Evolutionary conservation across 106 monocot genomes (phyloP).

Genomic region (Alisma plantagoaquatica): DNA sequence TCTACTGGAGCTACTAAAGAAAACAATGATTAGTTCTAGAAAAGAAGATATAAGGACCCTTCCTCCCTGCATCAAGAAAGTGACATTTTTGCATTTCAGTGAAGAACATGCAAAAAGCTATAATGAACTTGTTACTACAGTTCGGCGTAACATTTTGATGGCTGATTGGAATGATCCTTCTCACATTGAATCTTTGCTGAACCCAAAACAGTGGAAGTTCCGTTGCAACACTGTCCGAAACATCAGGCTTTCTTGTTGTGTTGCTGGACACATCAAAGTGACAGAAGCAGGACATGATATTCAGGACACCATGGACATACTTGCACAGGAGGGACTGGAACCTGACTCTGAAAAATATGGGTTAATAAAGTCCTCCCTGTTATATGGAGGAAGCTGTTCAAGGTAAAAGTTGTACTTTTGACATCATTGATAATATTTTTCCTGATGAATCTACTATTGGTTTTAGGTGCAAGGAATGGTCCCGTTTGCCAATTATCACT

Average conservation of each 20-base stretch:
- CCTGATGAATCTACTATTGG: neutral
- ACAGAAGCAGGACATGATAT: constrained; percentile 88
- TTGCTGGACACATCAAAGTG: constrained; percentile 92
- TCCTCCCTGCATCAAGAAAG: constrained; percentile 82
- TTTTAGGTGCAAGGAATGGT: constrained; percentile 91
- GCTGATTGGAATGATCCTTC: constrained; percentile 99
- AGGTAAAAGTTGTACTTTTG: constrained; percentile 38
- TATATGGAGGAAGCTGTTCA: constrained; percentile 78
- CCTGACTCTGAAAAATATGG: constrained; percentile 69
- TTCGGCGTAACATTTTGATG: constrained; percentile 88
- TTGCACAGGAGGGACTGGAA: constrained; percentile 70
- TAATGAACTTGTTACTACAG: constrained; percentile 85
- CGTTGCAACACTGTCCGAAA: constrained; percentile 74
- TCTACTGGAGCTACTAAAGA: constrained; percentile 52
- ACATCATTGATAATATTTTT: neutral
- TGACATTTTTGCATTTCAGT: constrained; percentile 63
- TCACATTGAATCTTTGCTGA: constrained; percentile 98
- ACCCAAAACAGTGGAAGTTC: constrained; percentile 96
- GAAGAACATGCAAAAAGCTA: constrained; percentile 84
- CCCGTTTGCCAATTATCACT: constrained; percentile 90
- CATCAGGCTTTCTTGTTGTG: constrained; percentile 93
- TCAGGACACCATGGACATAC: constrained; percentile 90
- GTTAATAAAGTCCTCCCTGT: constrained; percentile 46
- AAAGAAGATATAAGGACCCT: constrained; percentile 74
- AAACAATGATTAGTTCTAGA: constrained; percentile 91